Evolutionary conservation across 78 protist genomes (phyloP).

Genomic region (Dictyostelium discoideum): DNA sequence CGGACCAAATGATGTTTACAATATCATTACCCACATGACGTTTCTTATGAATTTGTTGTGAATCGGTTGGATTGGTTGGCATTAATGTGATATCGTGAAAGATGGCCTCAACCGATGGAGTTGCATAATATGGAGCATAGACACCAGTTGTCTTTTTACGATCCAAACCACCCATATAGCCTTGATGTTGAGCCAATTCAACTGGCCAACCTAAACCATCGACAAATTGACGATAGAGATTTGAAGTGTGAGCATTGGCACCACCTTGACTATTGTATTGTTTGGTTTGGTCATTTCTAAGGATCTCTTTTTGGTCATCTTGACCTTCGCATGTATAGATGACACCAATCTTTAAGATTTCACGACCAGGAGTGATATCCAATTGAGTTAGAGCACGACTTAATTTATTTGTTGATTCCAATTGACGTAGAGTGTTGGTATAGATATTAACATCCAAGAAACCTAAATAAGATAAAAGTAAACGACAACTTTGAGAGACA

Average conservation of each 20-base stretch:
- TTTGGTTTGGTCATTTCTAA: conserved; percentile 70
- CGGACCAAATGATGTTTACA: conserved; percentile 95
- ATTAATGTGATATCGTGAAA: conserved; percentile 93
- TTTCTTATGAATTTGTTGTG: conserved; percentile 89
- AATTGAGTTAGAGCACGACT: conserved; percentile 43
- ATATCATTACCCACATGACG: conserved; percentile 95
- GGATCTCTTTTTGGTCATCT: conserved; percentile 88
- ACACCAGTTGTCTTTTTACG: conserved; percentile 79
- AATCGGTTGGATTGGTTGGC: conserved; percentile 87
- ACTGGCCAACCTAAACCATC: conserved; percentile 93
- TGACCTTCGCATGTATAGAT: conserved; percentile 95
- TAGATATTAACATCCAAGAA: conserved; percentile 35
- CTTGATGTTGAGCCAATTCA: conserved; percentile 49
- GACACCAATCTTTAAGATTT: conserved; percentile 92
- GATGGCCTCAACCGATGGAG: conserved; percentile 86
- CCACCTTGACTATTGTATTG: neutral
- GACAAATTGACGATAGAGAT: conserved; percentile 86
- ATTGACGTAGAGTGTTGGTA: neutral
- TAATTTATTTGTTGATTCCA: conserved; percentile 28
- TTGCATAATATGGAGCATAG: conserved; percentile 88
- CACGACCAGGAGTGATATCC: conserved; percentile 85
- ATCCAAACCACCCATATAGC: conserved; percentile 92
- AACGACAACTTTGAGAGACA: conserved; percentile 41
- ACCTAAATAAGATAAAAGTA: conserved; percentile 47
- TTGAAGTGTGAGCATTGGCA: neutral